phyloP scores from a whole-genome alignment of 2,329 filamentous ascomycete species.

The Verticillium albo-atrum region DNA sequence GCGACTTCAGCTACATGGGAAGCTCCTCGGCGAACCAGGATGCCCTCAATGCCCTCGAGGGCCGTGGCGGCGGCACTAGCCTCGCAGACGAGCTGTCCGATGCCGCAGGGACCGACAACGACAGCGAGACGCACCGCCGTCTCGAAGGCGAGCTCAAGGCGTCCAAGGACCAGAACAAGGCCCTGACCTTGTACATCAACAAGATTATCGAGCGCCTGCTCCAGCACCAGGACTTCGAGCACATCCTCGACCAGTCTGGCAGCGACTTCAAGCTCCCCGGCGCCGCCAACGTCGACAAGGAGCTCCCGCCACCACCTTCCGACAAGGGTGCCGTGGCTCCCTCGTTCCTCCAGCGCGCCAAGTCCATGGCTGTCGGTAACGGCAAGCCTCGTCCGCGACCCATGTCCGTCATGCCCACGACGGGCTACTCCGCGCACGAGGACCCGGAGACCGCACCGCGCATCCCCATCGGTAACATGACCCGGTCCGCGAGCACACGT shows the following conservation, averaged over 20 bases:
- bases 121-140: slow-evolving; percentile 57
- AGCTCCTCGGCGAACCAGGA: slow-evolving; percentile 51
- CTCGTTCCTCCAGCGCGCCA: slow-evolving; percentile 57
- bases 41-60: slow-evolving; percentile 60
- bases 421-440: slow-evolving; percentile 38
- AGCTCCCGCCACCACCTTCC: slow-evolving; percentile 71
- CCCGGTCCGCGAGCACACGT: slow-evolving; percentile 49
- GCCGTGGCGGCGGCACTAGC: slow-evolving; percentile 46
- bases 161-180: slow-evolving; percentile 92
- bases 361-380: slow-evolving; percentile 50
- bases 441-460: slow-evolving; percentile 73
- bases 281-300: slow-evolving; percentile 64
- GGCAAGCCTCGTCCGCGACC: slow-evolving; percentile 47
- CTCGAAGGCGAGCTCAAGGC: slow-evolving; percentile 75
- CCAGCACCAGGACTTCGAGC: slow-evolving; percentile 91
- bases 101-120: slow-evolving; percentile 56
- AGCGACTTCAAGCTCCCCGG: slow-evolving; percentile 34
- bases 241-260: slow-evolving; percentile 79
- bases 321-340: slow-evolving; percentile 41
- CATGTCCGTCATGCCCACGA: slow-evolving; percentile 50
- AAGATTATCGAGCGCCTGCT: slow-evolving; percentile 96
- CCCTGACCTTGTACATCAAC: slow-evolving; percentile 95
- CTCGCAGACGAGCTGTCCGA: slow-evolving; percentile 88
- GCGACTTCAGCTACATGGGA: slow-evolving; percentile 69
- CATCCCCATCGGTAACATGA: slow-evolving; percentile 63